A percentile compares a stretch with the other conserved stretches of the same genome.
Conservation (phyloP, 208 protist species). For the Trypanosoma brucei region DNA sequence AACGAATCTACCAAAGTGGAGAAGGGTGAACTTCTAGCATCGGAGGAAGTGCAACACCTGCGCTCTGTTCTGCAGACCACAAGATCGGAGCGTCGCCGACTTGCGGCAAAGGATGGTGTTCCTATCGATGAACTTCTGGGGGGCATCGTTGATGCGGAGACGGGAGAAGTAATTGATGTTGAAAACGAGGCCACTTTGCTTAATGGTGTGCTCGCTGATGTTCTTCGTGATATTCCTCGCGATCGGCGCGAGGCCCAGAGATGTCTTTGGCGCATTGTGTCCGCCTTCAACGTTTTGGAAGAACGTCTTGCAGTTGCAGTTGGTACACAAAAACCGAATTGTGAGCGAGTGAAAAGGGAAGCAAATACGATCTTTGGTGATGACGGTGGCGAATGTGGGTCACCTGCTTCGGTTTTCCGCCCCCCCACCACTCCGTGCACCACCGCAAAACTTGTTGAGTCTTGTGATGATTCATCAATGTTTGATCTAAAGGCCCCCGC, state of each 20-base stretch:
- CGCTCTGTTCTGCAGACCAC: conserved; percentile 13
- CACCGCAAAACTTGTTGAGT: no score
- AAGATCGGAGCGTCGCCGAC: conserved; percentile 5
- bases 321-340: conserved; percentile 23
- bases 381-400: no score
- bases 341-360: not conserved
- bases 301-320: conserved; percentile 54
- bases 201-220: conserved; percentile 55
- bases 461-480: no score
- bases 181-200: conserved; percentile 49
- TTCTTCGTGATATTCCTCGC: conserved; percentile 30
- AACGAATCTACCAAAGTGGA: not conserved
- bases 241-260: conserved; percentile 46
- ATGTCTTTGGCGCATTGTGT: conserved; percentile 66
- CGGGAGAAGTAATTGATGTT: conserved; percentile 46
- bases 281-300: conserved; percentile 63
- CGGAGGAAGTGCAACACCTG: conserved; percentile 13
- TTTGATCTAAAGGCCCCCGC: no score
- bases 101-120: conserved; percentile 5
- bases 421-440: no score
- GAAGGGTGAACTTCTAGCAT: not conserved
- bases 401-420: no score
- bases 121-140: conserved; percentile 32
- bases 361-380: not conserved
- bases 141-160: conserved; percentile 49